Evolutionary conservation across 805 yeast genomes (phyloP).

Genomic region (Debaryomyces maramus): DNA sequence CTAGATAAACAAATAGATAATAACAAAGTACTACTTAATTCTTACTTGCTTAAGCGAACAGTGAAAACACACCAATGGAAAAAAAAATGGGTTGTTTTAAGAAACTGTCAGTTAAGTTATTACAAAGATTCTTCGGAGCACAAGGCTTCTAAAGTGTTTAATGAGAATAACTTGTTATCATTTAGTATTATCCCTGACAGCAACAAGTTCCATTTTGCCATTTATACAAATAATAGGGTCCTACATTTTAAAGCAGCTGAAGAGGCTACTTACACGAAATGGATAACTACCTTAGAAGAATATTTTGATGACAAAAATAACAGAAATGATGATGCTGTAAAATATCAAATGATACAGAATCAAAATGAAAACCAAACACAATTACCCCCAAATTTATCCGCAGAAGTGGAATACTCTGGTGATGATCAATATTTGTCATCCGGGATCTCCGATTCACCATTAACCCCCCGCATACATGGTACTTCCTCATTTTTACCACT

Average conservation of each 20-base stretch:
- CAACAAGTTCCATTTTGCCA: conserved; percentile 18
- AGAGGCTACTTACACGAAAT: conserved; percentile 9
- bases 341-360: background rate
- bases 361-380: background rate
- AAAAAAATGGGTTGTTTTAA: conserved; percentile 38
- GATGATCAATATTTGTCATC: conserved; percentile 9
- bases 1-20: background rate
- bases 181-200: conserved; percentile 17
- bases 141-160: conserved; percentile 35
- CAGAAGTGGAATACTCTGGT: conserved; percentile 1
- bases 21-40: conserved; percentile 21
- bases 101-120: conserved; percentile 38
- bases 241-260: conserved; percentile 18
- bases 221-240: conserved; percentile 24
- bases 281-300: conserved; percentile 15
- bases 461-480: background rate
- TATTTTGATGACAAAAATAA: conserved; percentile 4
- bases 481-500: conserved; percentile 3
- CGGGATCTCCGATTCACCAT: conserved; percentile 4
- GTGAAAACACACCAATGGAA: conserved; percentile 38
- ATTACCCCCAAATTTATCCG: background rate
- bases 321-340: background rate
- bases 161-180: conserved; percentile 19
- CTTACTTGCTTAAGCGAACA: conserved; percentile 32
- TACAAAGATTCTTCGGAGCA: conserved; percentile 40